Evolutionary conservation across 202 grass and related monocot genomes (phyloP).

Genomic region (Elaeis oleifera): DNA sequence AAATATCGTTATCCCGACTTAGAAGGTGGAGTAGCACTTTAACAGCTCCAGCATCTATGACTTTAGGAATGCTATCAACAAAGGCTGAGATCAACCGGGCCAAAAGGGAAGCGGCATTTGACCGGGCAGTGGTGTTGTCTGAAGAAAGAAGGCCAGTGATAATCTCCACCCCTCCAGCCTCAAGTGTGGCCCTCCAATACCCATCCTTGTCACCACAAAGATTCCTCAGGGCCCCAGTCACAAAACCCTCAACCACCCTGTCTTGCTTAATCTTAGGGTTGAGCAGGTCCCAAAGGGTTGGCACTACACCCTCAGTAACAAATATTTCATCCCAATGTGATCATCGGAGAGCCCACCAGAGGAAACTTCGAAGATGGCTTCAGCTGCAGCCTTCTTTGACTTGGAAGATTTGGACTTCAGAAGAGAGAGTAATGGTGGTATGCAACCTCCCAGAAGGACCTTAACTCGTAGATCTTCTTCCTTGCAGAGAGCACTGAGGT

Average conservation of each 20-base stretch:
- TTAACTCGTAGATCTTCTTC: slow-evolving; percentile 82
- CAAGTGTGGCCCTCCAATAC: slow-evolving; percentile 89
- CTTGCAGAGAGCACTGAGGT: slow-evolving; percentile 76
- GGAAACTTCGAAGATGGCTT: slow-evolving; percentile 86
- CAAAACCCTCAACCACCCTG: slow-evolving; percentile 74
- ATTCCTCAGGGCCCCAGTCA: slow-evolving; percentile 85
- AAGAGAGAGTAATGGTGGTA: slow-evolving; percentile 78
- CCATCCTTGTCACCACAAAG: slow-evolving; percentile 89
- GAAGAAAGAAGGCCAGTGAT: slow-evolving; percentile 89
- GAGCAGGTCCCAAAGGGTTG: slow-evolving; percentile 77
- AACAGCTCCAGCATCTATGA: slow-evolving; percentile 71
- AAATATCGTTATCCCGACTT: slow-evolving; percentile 72
- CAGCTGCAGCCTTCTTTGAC: slow-evolving; percentile 71
- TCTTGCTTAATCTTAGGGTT: slow-evolving; percentile 59
- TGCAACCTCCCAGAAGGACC: slow-evolving; percentile 86
- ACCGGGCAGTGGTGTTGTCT: slow-evolving; percentile 68
- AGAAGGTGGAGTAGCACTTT: slow-evolving; percentile 79
- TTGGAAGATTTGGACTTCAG: slow-evolving; percentile 71
- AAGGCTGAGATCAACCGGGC: slow-evolving; percentile 86
- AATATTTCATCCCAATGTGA: slow-evolving; percentile 97
- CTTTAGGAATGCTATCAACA: slow-evolving; percentile 71
- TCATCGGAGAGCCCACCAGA: slow-evolving; percentile 78
- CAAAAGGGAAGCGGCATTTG: slow-evolving; percentile 90
- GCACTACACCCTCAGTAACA: slow-evolving; percentile 86
- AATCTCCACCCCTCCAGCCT: slow-evolving; percentile 90